Evolutionary conservation across 169 alveolate species (phyloP), one percentile per base, ranked within the genome.

Genomic region (Cryptosporidium muris): DNA sequence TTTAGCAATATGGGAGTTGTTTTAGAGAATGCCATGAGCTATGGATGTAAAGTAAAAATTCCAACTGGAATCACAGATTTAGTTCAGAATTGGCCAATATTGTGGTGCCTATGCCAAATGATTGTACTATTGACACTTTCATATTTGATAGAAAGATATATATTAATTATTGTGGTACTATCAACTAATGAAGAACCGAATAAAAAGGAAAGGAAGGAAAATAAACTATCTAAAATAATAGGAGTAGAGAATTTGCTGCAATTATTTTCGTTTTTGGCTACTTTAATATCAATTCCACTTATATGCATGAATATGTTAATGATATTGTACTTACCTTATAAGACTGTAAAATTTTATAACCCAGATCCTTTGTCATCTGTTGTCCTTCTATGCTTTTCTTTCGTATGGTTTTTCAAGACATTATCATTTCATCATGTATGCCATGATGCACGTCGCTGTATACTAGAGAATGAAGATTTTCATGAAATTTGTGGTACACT

Each of bases 381-480:
- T 3, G 58, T 94, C 63, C 89, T 91, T 88, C 91, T 94, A 67
- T 89, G 92, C 37, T 90, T 91, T 16, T 94, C 97, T n/a, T 91
- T 94, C 52, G 95, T 94, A 2, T 94, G 97, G 97, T 92, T 93
- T 60, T 90, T 94, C 40, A 94, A 94, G 66, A 82, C 91, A 47
- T 90, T 90, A 58, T 94, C 97, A 1, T 95, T 94, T 89, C 98
- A 95, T 67, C 97, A 94, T 80, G 97, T 94, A 4, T 95, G 97
- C 82, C 94, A 90, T 66, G 98, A 96, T 63, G 91, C 91, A 48
- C 89, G 98, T 64, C 54, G 92, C 43, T 90, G 94, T 45, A 68
- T 80, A 14, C 34, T 54, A 34, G 58, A 74, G n/a, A 81, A 85
- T 37, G 90, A 88, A 38, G 80, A 81, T 54, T 93, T 91, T 54